Evolutionary conservation across 306 rosid genomes (phyloP).

Genomic region (Quillaja saponaria): DNA sequence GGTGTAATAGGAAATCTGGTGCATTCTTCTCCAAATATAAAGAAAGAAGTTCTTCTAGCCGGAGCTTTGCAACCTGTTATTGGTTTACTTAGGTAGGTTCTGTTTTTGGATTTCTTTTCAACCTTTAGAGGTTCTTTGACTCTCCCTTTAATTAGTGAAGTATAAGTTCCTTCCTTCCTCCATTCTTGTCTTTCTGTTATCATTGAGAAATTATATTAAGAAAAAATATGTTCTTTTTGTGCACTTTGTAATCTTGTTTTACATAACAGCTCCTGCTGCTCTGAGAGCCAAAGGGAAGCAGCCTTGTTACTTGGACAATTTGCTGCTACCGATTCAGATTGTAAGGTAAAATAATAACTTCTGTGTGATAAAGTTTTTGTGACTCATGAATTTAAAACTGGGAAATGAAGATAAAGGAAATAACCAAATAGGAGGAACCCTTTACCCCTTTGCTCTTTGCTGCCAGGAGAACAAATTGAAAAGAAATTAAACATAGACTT

Average conservation of each 20-base stretch:
- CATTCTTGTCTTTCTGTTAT: constrained; percentile 10
- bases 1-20: constrained; percentile 98
- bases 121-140: no score
- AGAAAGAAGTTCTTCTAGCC: constrained; percentile 91
- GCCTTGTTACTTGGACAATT: constrained; percentile 98
- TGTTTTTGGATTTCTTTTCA: constrained; percentile 25
- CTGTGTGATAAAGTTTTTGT: constrained; percentile 6
- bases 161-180: background rate
- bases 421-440: constrained; percentile 12
- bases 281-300: constrained; percentile 98
- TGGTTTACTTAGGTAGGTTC: constrained; percentile 79
- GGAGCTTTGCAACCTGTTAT: constrained; percentile 98
- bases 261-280: constrained; percentile 79
- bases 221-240: constrained; percentile 6
- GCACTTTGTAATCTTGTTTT: constrained; percentile 29
- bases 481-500: background rate
- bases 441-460: constrained; percentile 8
- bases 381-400: background rate
- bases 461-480: constrained; percentile 22
- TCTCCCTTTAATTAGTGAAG: background rate
- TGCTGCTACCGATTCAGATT: constrained; percentile 98
- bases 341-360: constrained; percentile 62
- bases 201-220: background rate
- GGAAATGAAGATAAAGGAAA: constrained; percentile 7
- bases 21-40: constrained; percentile 93